A percentile compares a stretch with the other conserved stretches of the same genome.
Evolutionary conservation across 1,284 basidiomycete genomes (phyloP).

Genomic region (Boletus sp.): DNA sequence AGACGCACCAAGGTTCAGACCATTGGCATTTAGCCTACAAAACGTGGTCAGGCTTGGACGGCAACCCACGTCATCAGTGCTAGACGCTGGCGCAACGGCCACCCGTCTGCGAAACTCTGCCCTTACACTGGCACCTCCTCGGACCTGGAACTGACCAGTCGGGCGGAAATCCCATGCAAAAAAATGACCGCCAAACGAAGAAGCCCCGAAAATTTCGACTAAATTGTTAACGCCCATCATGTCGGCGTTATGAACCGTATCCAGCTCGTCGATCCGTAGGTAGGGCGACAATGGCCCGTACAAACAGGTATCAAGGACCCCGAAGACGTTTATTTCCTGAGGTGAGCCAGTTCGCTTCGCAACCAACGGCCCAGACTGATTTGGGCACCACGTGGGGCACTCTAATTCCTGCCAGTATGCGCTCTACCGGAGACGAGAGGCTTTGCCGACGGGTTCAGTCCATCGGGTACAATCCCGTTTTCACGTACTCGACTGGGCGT

Average conservation of each 20-base stretch:
- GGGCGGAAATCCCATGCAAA: conserved; percentile 14
- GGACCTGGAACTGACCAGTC: conserved; percentile 13
- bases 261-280: conserved; percentile 20
- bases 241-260: conserved; percentile 14
- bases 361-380: conserved; percentile 8
- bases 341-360: conserved; percentile 24
- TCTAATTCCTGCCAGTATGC: conserved; percentile 11
- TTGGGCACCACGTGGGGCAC: conserved; percentile 19
- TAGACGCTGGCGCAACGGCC: conserved; percentile 2
- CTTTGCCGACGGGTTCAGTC: conserved; percentile 23
- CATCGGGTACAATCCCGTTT: conserved; percentile 22
- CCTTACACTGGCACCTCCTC: conserved; percentile 16
- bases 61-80: conserved; percentile 10
- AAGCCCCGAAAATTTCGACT: conserved; percentile 9
- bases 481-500: conserved; percentile 26
- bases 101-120: conserved; percentile 8
- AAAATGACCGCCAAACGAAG: conserved; percentile 12
- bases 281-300: not conserved
- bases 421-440: conserved; percentile 22
- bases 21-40: conserved; percentile 14
- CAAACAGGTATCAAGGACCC: conserved; percentile 22
- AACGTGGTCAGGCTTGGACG: not conserved
- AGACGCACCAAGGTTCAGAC: conserved; percentile 1
- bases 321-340: conserved; percentile 12
- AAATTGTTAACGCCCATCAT: conserved; percentile 23